Base-by-base conservation (phyloP, 768 basidiomycete genomes). In the Psilocybe sp. region DNA sequence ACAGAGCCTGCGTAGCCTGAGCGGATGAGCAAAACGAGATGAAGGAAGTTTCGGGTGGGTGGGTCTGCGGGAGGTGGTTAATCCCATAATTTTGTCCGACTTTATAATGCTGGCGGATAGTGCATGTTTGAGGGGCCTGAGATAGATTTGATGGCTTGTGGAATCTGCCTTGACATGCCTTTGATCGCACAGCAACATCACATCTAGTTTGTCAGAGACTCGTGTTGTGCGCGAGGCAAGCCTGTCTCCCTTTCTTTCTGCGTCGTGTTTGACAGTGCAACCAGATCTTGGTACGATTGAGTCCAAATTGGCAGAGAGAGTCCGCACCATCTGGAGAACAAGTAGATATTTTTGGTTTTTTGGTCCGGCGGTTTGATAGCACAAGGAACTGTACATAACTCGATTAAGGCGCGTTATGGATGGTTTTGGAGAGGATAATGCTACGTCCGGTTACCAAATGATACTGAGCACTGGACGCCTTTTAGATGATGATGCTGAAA, bases 81-180 rank as follows among this genome's bases (percentile, higher is more conserved):
- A 44, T 15, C 36, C 16, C 46, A 19, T 12, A 50, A 46, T 42
- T 44, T 40, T 54, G 59, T 53, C 33, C 47, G 47, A 38, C 51
- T 54, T 59, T 65, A 66, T 64, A 60, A 53, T 53, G 54, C 48
- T 52, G 48, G 64, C 60, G 64, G 64, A 57, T 51, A 59, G 57
- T 28, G 23, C 59, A 56, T 55, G 60, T 59, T 60, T 46, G 55
- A 52, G 61, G 59, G 56, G 57, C 58, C 56, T 58, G 58, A 60
- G 56, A 60, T 59, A 60, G 55, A 64, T 55, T 59, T 63, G 64
- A 61, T 63, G 62, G 56, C 58, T 52, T 59, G 54, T 56, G 56
- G 55, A 57, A 56, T 54, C 52, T 57, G 55, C 43, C 52, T 57
- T 62, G 59, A 57, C 60, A 56, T 56, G 53, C 52, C 53, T 61